A percentile compares a stretch with the other conserved stretches of the same genome.
phyloP scores from a whole-genome alignment of 371 early-diverging fungal genomes.

The Mucor racemosus region DNA sequence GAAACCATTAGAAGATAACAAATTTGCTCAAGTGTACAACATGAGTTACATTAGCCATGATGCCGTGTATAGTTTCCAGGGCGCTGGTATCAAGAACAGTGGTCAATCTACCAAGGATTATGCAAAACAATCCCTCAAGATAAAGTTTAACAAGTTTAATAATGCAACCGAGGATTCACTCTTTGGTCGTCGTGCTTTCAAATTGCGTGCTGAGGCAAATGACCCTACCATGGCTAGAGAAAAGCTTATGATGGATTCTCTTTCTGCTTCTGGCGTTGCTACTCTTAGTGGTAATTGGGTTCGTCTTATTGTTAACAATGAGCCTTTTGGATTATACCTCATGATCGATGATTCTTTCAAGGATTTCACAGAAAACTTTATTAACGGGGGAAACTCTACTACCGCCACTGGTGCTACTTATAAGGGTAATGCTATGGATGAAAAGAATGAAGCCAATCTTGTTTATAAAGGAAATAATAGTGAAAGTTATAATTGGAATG shows the following conservation, averaged over 20 bases:
- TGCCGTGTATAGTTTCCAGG: slow-evolving; percentile 44
- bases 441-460: slow-evolving; percentile 31
- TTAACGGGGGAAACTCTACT: slow-evolving; percentile 34
- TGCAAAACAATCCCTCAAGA: slow-evolving; percentile 56
- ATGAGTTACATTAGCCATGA: slow-evolving; percentile 55
- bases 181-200: slow-evolving; percentile 51
- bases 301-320: slow-evolving; percentile 58
- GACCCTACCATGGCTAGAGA: slow-evolving; percentile 59
- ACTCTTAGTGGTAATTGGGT: slow-evolving; percentile 56
- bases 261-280: slow-evolving; percentile 58
- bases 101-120: slow-evolving; percentile 60
- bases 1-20: slow-evolving; percentile 33
- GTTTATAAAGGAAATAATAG: slow-evolving; percentile 39
- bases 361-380: slow-evolving; percentile 48
- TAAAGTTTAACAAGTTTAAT: slow-evolving; percentile 51
- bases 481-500: slow-evolving; percentile 28
- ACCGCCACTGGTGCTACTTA: slow-evolving; percentile 39
- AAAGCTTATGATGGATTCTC: slow-evolving; percentile 49
- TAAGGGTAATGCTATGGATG: slow-evolving; percentile 41
- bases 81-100: slow-evolving; percentile 49
- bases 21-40: slow-evolving; percentile 34
- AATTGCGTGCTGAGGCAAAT: slow-evolving; percentile 55
- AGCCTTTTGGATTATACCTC: slow-evolving; percentile 54
- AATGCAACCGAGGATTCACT: slow-evolving; percentile 25
- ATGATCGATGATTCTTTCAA: slow-evolving; percentile 60